Evolutionary conservation across 805 yeast genomes (phyloP), one percentile per base, ranked within the genome.

Genomic region (Teunomyces atbi): DNA sequence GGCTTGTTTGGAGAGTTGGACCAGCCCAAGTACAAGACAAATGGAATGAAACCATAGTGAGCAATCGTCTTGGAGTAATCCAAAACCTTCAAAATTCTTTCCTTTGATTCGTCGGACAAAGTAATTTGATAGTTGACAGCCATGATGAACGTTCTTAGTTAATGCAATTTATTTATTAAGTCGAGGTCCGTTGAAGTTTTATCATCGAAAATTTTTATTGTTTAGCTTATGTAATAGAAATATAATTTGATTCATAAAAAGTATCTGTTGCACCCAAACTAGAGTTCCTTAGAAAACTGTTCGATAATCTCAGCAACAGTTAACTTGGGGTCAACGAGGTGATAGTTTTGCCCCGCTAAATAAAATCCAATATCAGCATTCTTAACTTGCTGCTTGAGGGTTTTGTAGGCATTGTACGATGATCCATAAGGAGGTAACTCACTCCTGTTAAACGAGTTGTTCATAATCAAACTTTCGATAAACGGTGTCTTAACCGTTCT

Each of bases 1-100:
- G 97, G 97, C 71, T 86, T 88, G 68, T 85, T 86, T 46, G 89
- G 77, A 53, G 92, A 83, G 57, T 88, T 82, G 41, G 73, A 64
- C 75, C 74, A 72, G 16, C 77, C 99, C 58, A 94, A 74, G 76
- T 94, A 94, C 63, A 94, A 76, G 55, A 94, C 84, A 64, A 94
- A 86, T 47, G 99, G 99, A 60, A 94, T 84, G 89, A 96, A 94
- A 40, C 98, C 97, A 70, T 90, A 94, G 71, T 95, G 99, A 48
- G 92, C 87, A 60, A 86, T 78, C 44, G 89, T 86, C 65, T 89
- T 88, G 54, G 96, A 83, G 58, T 89, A 76, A 58, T 87, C 95
- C 56, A 90, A 73, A 53, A 91, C 73, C 67, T 84, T 89, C 65
- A 84, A 72, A 68, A 94, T 80, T 73, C 98, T 89, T 75, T 94